Percentiles rank a stretch among this genome's conserved stretches.
Evolutionary conservation across 2,329 filamentous ascomycete genomes (phyloP).

Genomic region (Achaetomium macrosporum): DNA sequence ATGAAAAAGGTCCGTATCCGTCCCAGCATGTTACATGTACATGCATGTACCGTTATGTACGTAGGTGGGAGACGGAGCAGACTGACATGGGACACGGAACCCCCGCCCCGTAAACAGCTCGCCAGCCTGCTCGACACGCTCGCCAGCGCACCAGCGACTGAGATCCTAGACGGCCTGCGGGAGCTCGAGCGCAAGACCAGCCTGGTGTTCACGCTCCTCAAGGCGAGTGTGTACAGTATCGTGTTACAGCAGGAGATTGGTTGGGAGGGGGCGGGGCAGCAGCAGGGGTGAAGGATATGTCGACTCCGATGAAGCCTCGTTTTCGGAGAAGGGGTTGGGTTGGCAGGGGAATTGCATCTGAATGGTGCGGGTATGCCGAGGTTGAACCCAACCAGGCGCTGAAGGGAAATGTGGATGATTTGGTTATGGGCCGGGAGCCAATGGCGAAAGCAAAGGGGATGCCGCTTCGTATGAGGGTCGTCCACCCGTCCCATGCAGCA

Average conservation of each 20-base stretch:
- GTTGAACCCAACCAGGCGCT: too few relatives aligned
- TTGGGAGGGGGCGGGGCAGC: slow-evolving; percentile 44
- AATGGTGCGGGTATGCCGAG: neutral
- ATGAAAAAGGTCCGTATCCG: slow-evolving; percentile 59
- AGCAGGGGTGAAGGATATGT: neutral
- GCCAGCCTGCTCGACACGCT: slow-evolving; percentile 56
- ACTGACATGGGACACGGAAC: neutral
- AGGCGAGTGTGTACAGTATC: slow-evolving; percentile 98
- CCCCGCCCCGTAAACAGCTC: slow-evolving; percentile 39
- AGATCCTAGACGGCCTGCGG: slow-evolving; percentile 78
- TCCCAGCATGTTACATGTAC: too few relatives aligned
- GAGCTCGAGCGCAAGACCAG: slow-evolving; percentile 91
- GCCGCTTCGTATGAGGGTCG: too few relatives aligned
- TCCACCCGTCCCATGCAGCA: too few relatives aligned
- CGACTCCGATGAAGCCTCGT: neutral
- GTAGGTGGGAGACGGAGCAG: neutral
- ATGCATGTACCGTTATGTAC: neutral
- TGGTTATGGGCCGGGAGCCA: neutral
- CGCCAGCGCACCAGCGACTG: slow-evolving; percentile 65
- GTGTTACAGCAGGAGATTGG: slow-evolving; percentile 95
- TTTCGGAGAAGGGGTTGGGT: neutral
- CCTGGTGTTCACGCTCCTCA: slow-evolving; percentile 89
- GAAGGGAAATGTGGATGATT: neutral
- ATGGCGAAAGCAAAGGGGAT: neutral
- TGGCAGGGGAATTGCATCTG: neutral